Conservation (phyloP, 306 rosid species). For the Cucurbita ficifolia region DNA sequence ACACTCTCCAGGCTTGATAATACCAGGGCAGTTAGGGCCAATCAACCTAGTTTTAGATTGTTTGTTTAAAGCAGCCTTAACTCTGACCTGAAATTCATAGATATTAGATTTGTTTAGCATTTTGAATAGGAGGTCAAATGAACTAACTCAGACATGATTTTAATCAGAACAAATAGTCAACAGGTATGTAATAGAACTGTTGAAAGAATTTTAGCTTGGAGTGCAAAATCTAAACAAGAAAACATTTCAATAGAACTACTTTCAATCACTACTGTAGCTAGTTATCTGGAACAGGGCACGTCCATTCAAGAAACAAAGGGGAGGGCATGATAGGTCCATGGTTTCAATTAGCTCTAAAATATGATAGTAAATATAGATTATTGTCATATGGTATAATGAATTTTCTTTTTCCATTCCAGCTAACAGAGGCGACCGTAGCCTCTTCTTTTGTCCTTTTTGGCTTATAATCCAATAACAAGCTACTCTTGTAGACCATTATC, state of each 20-base stretch:
- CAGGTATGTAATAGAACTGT: not conserved
- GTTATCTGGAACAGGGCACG: not conserved
- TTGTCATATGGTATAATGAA: not conserved
- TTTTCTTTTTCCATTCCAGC: not conserved
- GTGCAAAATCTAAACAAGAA: not conserved
- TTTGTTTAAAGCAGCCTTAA: conserved; percentile 81
- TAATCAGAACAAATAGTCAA: not conserved
- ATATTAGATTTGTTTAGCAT: conserved; percentile 1
- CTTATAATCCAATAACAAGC: not conserved
- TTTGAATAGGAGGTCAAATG: not conserved
- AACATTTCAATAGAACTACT: not conserved
- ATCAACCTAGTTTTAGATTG: conserved; percentile 86
- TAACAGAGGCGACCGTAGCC: not conserved
- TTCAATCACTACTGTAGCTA: not conserved
- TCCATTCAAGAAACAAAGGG: not conserved
- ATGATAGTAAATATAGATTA: not conserved
- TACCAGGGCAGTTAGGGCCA: conserved; percentile 99
- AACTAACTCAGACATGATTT: not conserved
- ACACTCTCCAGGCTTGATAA: conserved; percentile 99
- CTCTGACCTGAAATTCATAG: conserved; percentile 49
- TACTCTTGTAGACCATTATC: not conserved
- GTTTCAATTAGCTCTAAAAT: not conserved
- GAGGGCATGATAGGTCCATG: not conserved
- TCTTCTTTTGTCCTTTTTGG: not conserved
- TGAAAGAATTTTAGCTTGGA: not conserved